These are phyloP conservation scores for Penicillium silybi DNA, from an alignment of 495 filamentous ascomycete species.

Conservation along the genomic window DNA sequence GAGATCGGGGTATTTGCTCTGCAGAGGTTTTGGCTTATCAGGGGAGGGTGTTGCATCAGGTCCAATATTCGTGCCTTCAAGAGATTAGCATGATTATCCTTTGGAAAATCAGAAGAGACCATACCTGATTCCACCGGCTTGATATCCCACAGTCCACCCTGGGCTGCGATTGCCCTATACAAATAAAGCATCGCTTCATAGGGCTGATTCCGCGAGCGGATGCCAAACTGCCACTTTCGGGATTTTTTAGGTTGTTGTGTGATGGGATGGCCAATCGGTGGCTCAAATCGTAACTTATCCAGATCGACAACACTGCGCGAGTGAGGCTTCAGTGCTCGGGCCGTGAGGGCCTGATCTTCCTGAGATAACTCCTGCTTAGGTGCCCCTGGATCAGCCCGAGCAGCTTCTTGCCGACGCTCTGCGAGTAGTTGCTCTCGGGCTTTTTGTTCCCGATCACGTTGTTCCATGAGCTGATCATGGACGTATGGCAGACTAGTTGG, in stretches of 20 bases:
- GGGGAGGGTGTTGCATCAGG: constrained; percentile 18
- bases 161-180: constrained; percentile 81
- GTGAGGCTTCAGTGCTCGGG: constrained; percentile 75
- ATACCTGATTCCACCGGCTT: constrained; percentile 40
- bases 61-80: constrained; percentile 26
- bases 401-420: constrained; percentile 23
- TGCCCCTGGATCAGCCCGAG: constrained; percentile 43
- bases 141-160: constrained; percentile 80
- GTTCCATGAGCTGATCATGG: constrained; percentile 84
- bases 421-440: constrained; percentile 21
- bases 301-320: constrained; percentile 57
- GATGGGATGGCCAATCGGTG: constrained; percentile 63
- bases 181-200: constrained; percentile 91
- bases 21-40: constrained; percentile 35
- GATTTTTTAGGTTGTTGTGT: constrained; percentile 59
- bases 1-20: constrained; percentile 45
- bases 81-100: constrained; percentile 1
- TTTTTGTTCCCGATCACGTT: constrained; percentile 46
- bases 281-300: constrained; percentile 54
- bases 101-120: background rate
- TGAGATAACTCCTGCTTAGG: constrained; percentile 48
- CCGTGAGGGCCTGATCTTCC: constrained; percentile 73
- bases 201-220: constrained; percentile 86
- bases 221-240: constrained; percentile 96
- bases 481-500: constrained; percentile 87